phyloP scores from a whole-genome alignment of 768 basidiomycete genomes.

The Dioszegia crocea region DNA sequence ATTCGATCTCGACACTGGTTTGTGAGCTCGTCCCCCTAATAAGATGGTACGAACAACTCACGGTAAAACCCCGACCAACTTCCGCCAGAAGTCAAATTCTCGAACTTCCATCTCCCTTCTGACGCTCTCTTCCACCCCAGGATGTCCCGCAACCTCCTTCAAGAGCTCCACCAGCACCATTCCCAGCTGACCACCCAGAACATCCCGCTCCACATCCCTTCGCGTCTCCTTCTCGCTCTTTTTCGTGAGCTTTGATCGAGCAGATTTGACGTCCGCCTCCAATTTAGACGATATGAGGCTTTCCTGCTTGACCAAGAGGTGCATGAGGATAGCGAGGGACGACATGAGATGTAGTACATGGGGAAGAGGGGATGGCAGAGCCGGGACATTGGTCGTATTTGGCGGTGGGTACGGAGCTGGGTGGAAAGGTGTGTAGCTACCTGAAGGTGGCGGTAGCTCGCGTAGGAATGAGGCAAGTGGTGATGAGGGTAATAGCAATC shows the following conservation, averaged over 20 bases:
- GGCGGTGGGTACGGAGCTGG: conserved; percentile 34
- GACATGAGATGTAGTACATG: conserved; percentile 60
- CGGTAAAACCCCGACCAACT: conserved; percentile 22
- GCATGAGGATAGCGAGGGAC: conserved; percentile 66
- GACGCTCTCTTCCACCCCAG: conserved; percentile 25
- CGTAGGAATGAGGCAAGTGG: conserved; percentile 61
- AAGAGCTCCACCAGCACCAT: conserved; percentile 34
- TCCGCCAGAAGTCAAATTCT: conserved; percentile 41
- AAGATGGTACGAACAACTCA: conserved; percentile 1
- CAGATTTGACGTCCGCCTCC: conserved; percentile 63
- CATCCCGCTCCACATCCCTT: conserved; percentile 39
- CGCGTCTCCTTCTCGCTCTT: conserved; percentile 45
- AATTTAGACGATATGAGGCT: conserved; percentile 15
- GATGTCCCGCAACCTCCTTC: conserved; percentile 35
- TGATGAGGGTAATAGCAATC: conserved; percentile 71
- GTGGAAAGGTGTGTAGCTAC: conserved; percentile 38
- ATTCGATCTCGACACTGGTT: background rate
- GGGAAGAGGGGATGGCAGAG: conserved; percentile 57
- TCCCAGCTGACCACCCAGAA: conserved; percentile 32
- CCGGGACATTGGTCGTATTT: conserved; percentile 59
- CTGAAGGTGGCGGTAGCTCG: conserved; percentile 62
- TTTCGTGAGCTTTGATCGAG: conserved; percentile 67
- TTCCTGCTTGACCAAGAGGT: conserved; percentile 56
- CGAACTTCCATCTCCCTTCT: conserved; percentile 37
- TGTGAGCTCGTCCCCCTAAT: background rate